phyloP scores from a whole-genome alignment of 1,139 yeast species.

The Yamadazyma buinensis region DNA sequence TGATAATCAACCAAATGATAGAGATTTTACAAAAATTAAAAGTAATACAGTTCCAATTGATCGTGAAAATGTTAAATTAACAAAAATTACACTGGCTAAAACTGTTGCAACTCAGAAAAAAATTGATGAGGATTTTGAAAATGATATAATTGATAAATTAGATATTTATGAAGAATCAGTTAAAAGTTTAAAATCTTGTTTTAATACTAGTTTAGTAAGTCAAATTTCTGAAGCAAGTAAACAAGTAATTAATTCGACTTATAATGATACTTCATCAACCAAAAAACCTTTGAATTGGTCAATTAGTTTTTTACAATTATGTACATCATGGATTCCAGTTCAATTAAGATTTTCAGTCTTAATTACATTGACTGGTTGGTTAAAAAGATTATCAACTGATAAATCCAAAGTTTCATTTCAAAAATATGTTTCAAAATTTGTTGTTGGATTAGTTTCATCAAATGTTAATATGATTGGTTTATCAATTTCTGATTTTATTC shows the following conservation, averaged over 20 bases:
- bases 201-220: constrained; percentile 47
- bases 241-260: constrained; percentile 27
- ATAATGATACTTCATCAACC: constrained; percentile 11
- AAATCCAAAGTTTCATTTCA: constrained; percentile 34
- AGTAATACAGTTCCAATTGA: constrained; percentile 17
- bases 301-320: constrained; percentile 53
- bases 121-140: constrained; percentile 28
- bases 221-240: constrained; percentile 47
- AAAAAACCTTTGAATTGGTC: constrained; percentile 46
- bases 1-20: constrained; percentile 14
- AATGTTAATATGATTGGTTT: constrained; percentile 84
- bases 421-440: constrained; percentile 46
- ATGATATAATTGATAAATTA: constrained; percentile 21
- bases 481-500: constrained; percentile 78
- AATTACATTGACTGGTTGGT: constrained; percentile 34
- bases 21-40: constrained; percentile 11
- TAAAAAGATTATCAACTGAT: constrained; percentile 21
- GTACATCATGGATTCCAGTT: constrained; percentile 82
- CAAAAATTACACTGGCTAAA: constrained; percentile 26
- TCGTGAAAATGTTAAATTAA: constrained; percentile 20
- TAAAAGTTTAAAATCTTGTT: constrained; percentile 44
- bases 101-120: constrained; percentile 17
- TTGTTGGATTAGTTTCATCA: constrained; percentile 70
- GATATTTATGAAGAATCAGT: constrained; percentile 38
- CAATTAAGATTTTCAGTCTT: constrained; percentile 76